phyloP scores from a whole-genome alignment of 2,329 filamentous ascomycete species.

The Plectosphaerella sp. region DNA sequence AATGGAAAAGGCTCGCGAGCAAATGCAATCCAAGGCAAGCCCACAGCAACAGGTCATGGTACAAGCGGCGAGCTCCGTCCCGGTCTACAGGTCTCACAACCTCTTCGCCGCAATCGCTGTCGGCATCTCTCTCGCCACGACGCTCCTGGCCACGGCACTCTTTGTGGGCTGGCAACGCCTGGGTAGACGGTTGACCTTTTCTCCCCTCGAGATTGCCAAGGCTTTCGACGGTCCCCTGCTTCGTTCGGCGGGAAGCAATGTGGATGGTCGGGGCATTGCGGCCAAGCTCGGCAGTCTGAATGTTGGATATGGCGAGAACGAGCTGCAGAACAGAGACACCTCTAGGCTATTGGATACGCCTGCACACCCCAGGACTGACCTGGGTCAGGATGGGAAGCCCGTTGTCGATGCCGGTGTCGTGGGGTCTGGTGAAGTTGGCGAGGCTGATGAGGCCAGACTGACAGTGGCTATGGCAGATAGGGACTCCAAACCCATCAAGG shows the following conservation, averaged over 20 bases:
- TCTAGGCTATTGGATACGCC: not conserved
- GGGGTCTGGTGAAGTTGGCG: not conserved
- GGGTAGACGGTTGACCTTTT: not conserved
- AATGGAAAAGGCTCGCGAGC: not conserved
- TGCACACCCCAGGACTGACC: not conserved
- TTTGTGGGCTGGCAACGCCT: not conserved
- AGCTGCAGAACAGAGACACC: not conserved
- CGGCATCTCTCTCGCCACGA: not conserved
- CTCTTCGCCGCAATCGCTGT: not conserved
- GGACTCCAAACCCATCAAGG: not conserved
- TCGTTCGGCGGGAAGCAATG: not conserved
- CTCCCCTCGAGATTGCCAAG: not conserved
- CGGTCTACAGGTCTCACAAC: not conserved
- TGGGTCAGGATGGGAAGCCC: not conserved
- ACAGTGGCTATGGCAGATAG: not conserved
- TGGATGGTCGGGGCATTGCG: not conserved
- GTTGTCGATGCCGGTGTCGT: not conserved
- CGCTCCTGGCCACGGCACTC: not conserved
- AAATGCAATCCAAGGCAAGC: not conserved
- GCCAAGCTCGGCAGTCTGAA: not conserved
- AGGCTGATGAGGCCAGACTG: not conserved
- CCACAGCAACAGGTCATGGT: not conserved
- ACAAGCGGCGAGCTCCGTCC: not conserved
- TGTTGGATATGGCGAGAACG: not conserved
- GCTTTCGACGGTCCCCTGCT: not conserved